Percentiles rank a stretch among this genome's conserved stretches.
Conservation (phyloP, 192 early-diverging fungal genomes). For the Podila verticillata region DNA sequence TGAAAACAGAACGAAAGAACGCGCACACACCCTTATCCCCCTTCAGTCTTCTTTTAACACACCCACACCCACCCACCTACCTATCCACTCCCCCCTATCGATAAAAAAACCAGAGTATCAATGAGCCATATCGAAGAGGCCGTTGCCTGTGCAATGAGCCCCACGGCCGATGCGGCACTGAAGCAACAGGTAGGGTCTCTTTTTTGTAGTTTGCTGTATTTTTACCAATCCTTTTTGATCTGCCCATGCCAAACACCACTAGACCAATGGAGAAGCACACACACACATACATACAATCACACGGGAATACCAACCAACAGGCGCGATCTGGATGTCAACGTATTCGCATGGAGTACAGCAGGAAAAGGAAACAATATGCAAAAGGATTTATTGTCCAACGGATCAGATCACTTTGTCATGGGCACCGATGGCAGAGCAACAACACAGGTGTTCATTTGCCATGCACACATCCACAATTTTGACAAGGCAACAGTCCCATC, state of each 20-base stretch:
- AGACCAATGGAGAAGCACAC: too few species aligned
- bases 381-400: background rate
- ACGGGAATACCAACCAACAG: background rate
- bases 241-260: background rate
- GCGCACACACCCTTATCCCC: too few species aligned
- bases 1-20: too few species aligned
- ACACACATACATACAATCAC: background rate
- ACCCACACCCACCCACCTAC: background rate
- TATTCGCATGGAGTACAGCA: too few species aligned
- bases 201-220: background rate
- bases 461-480: too few species aligned
- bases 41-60: background rate
- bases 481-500: too few species aligned
- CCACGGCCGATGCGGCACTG: constrained; percentile 68
- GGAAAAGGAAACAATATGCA: background rate
- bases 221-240: background rate
- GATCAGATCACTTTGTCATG: background rate
- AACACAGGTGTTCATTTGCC: too few species aligned
- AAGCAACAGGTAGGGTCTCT: constrained; percentile 74
- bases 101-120: constrained; percentile 8
- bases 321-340: too few species aligned
- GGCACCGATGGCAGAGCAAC: too few species aligned
- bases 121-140: constrained; percentile 83
- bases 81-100: background rate
- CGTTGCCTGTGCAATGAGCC: constrained; percentile 81